phyloP scores from a whole-genome alignment of 192 early-diverging fungal species.

The Coemansia asiatica region DNA sequence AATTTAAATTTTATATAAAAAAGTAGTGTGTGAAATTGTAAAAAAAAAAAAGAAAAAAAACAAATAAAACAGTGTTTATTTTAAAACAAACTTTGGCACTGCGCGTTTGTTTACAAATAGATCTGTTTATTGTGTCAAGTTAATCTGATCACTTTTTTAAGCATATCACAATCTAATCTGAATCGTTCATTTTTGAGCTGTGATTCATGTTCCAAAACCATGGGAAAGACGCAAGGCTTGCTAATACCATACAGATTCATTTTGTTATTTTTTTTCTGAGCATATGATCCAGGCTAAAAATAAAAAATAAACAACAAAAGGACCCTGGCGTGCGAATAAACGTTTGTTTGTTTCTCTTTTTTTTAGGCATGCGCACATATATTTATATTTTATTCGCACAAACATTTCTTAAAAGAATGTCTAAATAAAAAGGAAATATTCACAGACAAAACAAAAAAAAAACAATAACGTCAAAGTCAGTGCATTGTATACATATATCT shows the following conservation, averaged over 20 bases:
- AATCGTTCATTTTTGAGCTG: no score
- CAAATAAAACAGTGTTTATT: neutral
- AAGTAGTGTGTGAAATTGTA: neutral
- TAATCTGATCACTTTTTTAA: no score
- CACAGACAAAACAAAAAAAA: no score
- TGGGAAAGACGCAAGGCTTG: no score
- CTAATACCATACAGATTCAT: no score
- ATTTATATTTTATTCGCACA: neutral
- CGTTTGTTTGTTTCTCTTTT: neutral
- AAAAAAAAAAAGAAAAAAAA: constrained; percentile 1
- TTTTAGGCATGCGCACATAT: neutral
- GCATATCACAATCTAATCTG: no score
- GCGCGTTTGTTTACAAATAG: neutral
- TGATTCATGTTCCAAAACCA: no score
- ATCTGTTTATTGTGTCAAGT: no score
- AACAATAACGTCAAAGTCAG: no score
- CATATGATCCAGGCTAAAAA: neutral
- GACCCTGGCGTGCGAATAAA: constrained; percentile 1
- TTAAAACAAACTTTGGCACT: neutral
- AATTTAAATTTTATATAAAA: neutral
- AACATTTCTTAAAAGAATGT: no score
- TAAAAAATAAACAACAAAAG: constrained; percentile 1
- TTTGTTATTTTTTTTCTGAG: neutral
- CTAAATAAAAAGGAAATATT: no score
- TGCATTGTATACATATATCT: no score